Percentiles rank a stretch among this genome's conserved stretches.
Conservation (phyloP, 2,329 filamentous ascomycete genomes). For the Trichoderma hamatum region DNA sequence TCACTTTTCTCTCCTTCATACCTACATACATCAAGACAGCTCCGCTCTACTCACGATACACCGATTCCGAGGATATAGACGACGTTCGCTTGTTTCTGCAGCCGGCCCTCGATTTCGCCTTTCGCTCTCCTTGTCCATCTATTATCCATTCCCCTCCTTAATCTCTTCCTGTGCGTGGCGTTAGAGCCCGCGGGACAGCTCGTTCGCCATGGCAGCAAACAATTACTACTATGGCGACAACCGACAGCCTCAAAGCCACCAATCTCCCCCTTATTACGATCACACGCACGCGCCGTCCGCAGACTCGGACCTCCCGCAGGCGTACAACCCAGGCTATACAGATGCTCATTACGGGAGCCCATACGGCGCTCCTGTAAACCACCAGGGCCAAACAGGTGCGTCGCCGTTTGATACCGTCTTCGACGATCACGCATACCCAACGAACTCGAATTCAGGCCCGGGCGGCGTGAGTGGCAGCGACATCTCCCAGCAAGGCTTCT, state of each 20-base stretch:
- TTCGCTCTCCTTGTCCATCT: background rate
- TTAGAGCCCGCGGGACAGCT: conserved; percentile 15
- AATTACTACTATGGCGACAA: conserved; percentile 62
- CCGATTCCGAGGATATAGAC: background rate
- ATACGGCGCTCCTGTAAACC: conserved; percentile 39
- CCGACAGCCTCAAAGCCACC: conserved; percentile 39
- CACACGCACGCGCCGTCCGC: conserved; percentile 47
- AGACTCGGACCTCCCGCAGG: conserved; percentile 43
- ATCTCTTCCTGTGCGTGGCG: background rate
- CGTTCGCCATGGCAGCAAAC: conserved; percentile 61
- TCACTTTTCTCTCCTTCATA: conserved; percentile 9
- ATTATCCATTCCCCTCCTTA: background rate
- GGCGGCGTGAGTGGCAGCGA: conserved; percentile 43
- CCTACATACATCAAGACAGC: background rate
- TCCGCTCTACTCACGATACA: background rate
- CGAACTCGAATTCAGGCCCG: conserved; percentile 48
- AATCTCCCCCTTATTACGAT: conserved; percentile 48
- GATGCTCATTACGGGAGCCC: conserved; percentile 28
- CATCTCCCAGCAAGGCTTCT: conserved; percentile 42
- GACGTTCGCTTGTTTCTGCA: background rate
- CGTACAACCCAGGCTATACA: conserved; percentile 38
- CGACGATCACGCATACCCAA: conserved; percentile 68
- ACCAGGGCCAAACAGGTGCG: conserved; percentile 42
- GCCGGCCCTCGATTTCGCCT: background rate
- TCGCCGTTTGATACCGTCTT: conserved; percentile 69